These are phyloP conservation scores for Lippia alba DNA, from an alignment of 305 asterid genomes.

Conservation along the genomic window DNA sequence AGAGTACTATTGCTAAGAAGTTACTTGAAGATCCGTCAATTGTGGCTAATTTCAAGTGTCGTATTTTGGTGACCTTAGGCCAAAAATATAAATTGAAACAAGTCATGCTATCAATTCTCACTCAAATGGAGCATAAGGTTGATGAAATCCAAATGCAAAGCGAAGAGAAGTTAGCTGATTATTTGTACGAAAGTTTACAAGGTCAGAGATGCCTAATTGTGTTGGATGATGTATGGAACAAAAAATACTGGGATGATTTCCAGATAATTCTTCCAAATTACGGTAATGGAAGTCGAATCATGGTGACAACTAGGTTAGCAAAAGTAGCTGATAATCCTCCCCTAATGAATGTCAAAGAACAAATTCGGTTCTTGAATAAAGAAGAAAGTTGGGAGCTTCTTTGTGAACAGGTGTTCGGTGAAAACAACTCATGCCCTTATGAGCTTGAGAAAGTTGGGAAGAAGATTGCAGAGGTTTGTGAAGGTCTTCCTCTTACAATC, in stretches of 20 bases:
- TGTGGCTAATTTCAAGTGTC: not conserved
- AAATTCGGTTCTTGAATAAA: not conserved
- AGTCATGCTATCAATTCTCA: not conserved
- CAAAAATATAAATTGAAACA: not conserved
- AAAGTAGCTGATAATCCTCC: no score
- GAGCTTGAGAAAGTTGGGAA: not conserved
- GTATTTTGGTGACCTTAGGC: not conserved
- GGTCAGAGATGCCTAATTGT: not conserved
- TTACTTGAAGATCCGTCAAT: not conserved
- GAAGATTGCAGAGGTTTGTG: not conserved
- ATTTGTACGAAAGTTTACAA: not conserved
- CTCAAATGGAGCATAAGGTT: not conserved
- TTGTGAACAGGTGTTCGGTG: not conserved
- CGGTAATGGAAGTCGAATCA: not conserved
- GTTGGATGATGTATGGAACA: not conserved
- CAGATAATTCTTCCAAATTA: not conserved
- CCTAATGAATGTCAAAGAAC: no score
- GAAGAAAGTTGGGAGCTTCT: not conserved
- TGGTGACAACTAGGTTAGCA: not conserved
- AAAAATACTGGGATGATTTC: not conserved
- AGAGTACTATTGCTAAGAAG: not conserved
- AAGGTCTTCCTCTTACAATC: not conserved
- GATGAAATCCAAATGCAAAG: not conserved
- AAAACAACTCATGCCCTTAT: not conserved
- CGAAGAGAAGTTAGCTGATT: not conserved